Percentiles rank a stretch among this genome's conserved stretches.
phyloP scores from a whole-genome alignment of 208 protist species.

The Leishmania mexicana region DNA sequence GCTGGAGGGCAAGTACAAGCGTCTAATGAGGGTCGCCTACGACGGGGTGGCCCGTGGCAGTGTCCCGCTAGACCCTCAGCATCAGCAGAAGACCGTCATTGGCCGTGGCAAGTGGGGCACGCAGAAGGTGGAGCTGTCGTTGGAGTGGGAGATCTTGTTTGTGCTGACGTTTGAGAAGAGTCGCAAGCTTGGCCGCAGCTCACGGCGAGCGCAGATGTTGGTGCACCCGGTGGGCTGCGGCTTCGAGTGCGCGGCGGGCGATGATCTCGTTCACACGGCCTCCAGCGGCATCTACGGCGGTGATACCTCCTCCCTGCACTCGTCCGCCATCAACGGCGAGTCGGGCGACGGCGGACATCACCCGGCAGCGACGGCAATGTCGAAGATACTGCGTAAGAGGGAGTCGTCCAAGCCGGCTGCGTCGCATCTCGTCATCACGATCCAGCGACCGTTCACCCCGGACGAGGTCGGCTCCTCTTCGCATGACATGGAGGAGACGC shows the following conservation, averaged over 20 bases:
- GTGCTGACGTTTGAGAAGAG: conserved; percentile 80
- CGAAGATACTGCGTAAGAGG: conserved; percentile 18
- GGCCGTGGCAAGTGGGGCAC: conserved; percentile 65
- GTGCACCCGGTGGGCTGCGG: conserved; percentile 79
- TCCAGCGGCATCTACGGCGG: neutral
- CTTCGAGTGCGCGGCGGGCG: conserved; percentile 46
- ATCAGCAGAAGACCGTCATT: conserved; percentile 52
- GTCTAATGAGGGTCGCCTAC: conserved; percentile 78
- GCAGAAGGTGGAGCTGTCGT: conserved; percentile 68
- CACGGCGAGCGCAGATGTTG: conserved; percentile 54
- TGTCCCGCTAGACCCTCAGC: conserved; percentile 61
- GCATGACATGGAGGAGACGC: conserved; percentile 36
- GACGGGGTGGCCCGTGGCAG: conserved; percentile 55
- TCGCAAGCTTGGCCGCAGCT: conserved; percentile 41
- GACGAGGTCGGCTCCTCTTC: conserved; percentile 59
- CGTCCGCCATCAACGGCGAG: conserved; percentile 25
- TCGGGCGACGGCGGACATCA: conserved; percentile 19
- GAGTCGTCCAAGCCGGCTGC: conserved; percentile 17
- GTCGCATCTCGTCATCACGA: conserved; percentile 44
- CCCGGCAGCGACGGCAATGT: conserved; percentile 3
- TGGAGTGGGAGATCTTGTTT: conserved; percentile 85
- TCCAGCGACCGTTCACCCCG: conserved; percentile 48
- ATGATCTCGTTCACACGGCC: conserved; percentile 14
- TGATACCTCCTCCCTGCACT: conserved; percentile 24
- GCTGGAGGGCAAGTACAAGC: conserved; percentile 52